phyloP scores from a whole-genome alignment of 257 asterid genomes.

The Agastache rugosa region DNA sequence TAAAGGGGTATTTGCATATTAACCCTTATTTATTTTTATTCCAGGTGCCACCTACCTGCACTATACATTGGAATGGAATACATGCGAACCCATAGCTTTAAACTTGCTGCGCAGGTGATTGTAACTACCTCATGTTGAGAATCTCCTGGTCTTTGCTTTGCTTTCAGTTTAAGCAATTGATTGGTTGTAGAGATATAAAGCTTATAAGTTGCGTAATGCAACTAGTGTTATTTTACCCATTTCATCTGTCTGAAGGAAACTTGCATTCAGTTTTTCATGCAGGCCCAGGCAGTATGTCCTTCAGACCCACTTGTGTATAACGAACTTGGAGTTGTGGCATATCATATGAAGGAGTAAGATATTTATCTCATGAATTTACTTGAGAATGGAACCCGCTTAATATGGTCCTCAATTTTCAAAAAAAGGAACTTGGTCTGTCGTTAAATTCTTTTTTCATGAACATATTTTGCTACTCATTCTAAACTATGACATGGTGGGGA shows the following conservation, averaged over 20 bases:
- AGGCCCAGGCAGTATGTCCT: constrained; percentile 87
- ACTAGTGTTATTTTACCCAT: constrained; percentile 25
- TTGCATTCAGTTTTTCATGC: constrained; percentile 86
- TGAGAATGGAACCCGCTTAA: constrained; percentile 6
- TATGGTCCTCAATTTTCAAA: constrained; percentile 2
- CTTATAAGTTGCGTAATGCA: constrained; percentile 24
- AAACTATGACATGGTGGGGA: constrained; percentile 23
- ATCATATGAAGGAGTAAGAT: constrained; percentile 97
- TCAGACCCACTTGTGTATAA: constrained; percentile 95
- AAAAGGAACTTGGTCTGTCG: neutral
- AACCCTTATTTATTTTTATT: too few relatives aligned
- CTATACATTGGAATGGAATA: constrained; percentile 98
- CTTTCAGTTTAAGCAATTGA: constrained; percentile 28
- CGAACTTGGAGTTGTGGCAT: constrained; percentile 98
- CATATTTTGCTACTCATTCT: neutral
- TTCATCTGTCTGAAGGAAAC: constrained; percentile 37
- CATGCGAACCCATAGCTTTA: constrained; percentile 97
- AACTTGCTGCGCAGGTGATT: constrained; percentile 96
- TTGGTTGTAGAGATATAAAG: constrained; percentile 28
- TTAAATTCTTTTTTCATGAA: neutral
- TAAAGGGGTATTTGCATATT: too few relatives aligned
- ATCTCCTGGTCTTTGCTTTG: constrained; percentile 23
- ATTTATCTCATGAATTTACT: constrained; percentile 29
- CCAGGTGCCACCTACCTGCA: constrained; percentile 96
- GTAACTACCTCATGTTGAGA: constrained; percentile 28